phyloP scores from a whole-genome alignment of 75 land plant species.

The Cupressus sempervirens region DNA sequence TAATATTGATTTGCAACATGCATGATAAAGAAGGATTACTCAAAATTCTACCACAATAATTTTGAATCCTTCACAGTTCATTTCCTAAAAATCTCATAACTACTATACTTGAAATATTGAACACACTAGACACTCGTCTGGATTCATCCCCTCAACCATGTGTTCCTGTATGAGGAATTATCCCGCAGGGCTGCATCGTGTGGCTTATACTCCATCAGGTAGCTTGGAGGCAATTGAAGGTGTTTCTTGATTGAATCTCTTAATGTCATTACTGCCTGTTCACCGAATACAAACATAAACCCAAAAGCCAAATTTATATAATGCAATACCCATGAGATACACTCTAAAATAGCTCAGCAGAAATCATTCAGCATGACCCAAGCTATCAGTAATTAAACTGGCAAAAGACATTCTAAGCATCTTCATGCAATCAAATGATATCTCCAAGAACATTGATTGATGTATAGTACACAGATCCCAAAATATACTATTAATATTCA shows the following conservation, averaged over 20 bases:
- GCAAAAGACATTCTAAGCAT: background rate
- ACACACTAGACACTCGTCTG: background rate
- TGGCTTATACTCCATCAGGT: slow-evolving; percentile 97
- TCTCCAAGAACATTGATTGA: background rate
- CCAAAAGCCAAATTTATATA: background rate
- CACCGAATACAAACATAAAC: background rate
- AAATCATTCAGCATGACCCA: background rate
- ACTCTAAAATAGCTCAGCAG: background rate
- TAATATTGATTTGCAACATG: background rate
- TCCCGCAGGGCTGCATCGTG: slow-evolving; percentile 92
- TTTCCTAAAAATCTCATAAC: background rate
- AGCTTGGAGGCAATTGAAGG: slow-evolving; percentile 82
- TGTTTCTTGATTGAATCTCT: slow-evolving; percentile 88
- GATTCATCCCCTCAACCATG: slow-evolving; percentile 84
- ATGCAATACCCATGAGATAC: background rate
- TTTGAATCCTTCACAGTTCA: background rate
- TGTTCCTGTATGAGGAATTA: slow-evolving; percentile 93
- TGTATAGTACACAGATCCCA: background rate
- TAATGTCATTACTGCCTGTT: slow-evolving; percentile 90
- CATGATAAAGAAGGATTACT: background rate
- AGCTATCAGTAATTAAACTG: background rate
- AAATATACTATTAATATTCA: background rate
- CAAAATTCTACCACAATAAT: background rate
- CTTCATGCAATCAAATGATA: background rate
- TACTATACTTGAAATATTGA: background rate